Percentiles rank a stretch among this genome's conserved stretches.
Conservation (phyloP, 495 filamentous ascomycete genomes). For the Hypomontagnella submonticulosa region DNA sequence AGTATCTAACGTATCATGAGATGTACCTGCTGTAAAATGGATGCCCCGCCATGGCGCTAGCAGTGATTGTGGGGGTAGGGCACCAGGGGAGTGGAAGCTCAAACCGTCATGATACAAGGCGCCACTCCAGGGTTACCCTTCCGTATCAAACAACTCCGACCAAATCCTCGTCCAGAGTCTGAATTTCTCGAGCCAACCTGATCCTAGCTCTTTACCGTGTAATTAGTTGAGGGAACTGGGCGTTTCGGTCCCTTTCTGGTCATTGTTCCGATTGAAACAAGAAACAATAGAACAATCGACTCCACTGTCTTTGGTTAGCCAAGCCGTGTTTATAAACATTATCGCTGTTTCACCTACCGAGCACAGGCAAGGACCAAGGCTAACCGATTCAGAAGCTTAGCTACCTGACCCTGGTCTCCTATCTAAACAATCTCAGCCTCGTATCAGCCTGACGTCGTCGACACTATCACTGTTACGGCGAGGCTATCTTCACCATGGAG, state of each 20-base stretch:
- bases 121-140: conserved; percentile 30
- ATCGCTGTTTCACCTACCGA: conserved; percentile 25
- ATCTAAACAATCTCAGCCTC: conserved; percentile 28
- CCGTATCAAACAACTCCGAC: conserved; percentile 25
- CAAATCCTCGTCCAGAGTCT: conserved; percentile 11
- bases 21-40: neutral
- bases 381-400: conserved; percentile 26
- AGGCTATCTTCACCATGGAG: conserved; percentile 70
- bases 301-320: neutral
- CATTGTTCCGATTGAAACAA: conserved; percentile 21
- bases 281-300: conserved; percentile 10
- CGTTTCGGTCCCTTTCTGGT: conserved; percentile 11
- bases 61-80: neutral
- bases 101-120: conserved; percentile 39
- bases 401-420: conserved; percentile 18
- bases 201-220: neutral
- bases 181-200: neutral
- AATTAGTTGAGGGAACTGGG: neutral
- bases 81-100: conserved; percentile 30
- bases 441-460: conserved; percentile 41
- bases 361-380: conserved; percentile 32
- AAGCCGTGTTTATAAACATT: conserved; percentile 1
- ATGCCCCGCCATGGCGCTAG: conserved; percentile 20
- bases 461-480: conserved; percentile 17
- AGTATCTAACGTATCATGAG: neutral